Evolutionary conservation across 2,329 filamentous ascomycete genomes (phyloP).

Genomic region (Colletotrichum sp.): DNA sequence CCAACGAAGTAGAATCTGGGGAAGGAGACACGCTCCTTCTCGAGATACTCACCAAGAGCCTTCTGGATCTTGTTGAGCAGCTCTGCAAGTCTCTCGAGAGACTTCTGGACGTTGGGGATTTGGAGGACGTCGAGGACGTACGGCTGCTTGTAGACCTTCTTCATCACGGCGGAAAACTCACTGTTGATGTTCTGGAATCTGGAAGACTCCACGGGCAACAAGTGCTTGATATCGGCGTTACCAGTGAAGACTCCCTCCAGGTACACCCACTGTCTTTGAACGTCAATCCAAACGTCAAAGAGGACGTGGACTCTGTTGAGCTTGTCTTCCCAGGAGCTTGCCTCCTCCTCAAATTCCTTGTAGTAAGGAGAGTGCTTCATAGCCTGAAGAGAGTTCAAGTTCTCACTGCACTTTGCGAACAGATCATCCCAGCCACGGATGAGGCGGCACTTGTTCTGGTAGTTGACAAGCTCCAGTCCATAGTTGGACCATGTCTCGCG

Average conservation of each 20-base stretch:
- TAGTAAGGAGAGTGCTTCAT: slow-evolving; percentile 99
- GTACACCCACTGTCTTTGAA: slow-evolving; percentile 99
- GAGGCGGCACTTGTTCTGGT: slow-evolving; percentile 96
- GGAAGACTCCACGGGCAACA: slow-evolving; percentile 94
- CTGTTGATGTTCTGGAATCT: slow-evolving; percentile 99
- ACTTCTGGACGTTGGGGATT: slow-evolving; percentile 95
- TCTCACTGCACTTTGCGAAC: slow-evolving; percentile 98
- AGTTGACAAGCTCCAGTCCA: slow-evolving; percentile 90
- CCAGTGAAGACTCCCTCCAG: slow-evolving; percentile 98
- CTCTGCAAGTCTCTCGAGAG: slow-evolving; percentile 93
- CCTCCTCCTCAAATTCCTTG: slow-evolving; percentile 98
- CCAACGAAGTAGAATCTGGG: slow-evolving; percentile 99
- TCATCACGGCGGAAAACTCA: slow-evolving; percentile 98
- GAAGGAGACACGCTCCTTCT: slow-evolving; percentile 96
- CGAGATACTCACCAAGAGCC: slow-evolving; percentile 95
- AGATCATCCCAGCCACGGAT: slow-evolving; percentile 98
- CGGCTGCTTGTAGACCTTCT: slow-evolving; percentile 96
- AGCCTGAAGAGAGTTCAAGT: slow-evolving; percentile 94
- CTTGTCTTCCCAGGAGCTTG: slow-evolving; percentile 96
- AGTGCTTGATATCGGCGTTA: slow-evolving; percentile 97
- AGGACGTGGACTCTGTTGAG: slow-evolving; percentile 96
- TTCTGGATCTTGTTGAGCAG: slow-evolving; percentile 99
- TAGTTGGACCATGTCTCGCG: slow-evolving; percentile 98
- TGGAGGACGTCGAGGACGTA: slow-evolving; percentile 95
- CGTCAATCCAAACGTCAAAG: slow-evolving; percentile 99